phyloP scores from a whole-genome alignment of 768 basidiomycete genomes.

The Boletus fagicola region DNA sequence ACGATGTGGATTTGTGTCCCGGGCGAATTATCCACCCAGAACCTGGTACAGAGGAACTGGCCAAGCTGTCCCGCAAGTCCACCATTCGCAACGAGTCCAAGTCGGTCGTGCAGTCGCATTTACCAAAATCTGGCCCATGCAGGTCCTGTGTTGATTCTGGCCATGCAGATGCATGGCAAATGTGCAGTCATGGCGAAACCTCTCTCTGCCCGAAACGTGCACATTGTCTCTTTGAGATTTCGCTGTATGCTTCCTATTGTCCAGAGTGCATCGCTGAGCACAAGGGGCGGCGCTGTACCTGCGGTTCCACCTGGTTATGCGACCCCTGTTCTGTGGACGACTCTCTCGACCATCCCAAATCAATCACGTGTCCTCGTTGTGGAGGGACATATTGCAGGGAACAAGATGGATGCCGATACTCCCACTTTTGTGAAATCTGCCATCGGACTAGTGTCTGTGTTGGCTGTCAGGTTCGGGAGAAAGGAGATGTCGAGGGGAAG shows the following conservation, averaged over 20 bases:
- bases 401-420: not conserved
- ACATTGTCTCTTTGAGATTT: not conserved
- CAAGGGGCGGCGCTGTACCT: not conserved
- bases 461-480: not conserved
- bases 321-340: not conserved
- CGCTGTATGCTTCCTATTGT: not conserved
- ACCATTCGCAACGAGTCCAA: not conserved
- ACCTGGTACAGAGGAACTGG: not conserved
- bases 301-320: not conserved
- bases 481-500: too few species aligned
- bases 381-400: not conserved
- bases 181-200: not conserved
- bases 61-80: not conserved
- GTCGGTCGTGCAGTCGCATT: not conserved
- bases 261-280: not conserved
- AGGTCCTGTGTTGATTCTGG: not conserved
- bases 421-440: not conserved
- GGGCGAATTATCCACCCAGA: not conserved
- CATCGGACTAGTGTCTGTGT: not conserved
- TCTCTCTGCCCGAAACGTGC: not conserved
- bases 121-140: not conserved
- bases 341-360: rapidly evolving
- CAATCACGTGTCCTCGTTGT: not conserved
- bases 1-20: not conserved
- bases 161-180: not conserved